A percentile compares a stretch with the other conserved stretches of the same genome.
Evolutionary conservation across 768 basidiomycete species (phyloP).

Genomic region (Lactarius sanguifluus): DNA sequence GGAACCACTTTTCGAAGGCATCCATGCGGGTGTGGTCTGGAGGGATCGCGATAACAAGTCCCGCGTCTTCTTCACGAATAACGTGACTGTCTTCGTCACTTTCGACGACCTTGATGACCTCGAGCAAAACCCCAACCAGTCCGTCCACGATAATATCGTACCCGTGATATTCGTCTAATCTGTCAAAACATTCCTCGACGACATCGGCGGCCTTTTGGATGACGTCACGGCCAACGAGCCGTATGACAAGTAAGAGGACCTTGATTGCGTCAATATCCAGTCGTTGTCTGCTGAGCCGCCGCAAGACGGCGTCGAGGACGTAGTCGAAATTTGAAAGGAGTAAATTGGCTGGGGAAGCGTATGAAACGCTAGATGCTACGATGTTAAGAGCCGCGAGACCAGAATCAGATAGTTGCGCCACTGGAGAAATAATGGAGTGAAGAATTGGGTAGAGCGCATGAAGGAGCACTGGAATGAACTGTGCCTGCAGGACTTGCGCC

Average conservation of each 20-base stretch:
- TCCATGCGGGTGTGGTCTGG: conserved; percentile 43
- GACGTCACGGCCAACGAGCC: conserved; percentile 82
- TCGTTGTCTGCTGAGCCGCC: conserved; percentile 75
- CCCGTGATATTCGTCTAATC: conserved; percentile 93
- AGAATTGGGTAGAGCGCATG: conserved; percentile 83
- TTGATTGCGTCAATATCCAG: conserved; percentile 87
- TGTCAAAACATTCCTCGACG: conserved; percentile 96
- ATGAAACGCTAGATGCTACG: conserved; percentile 73
- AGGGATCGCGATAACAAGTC: conserved; percentile 2
- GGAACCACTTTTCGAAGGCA: conserved; percentile 66
- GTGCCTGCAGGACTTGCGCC: conserved; percentile 68
- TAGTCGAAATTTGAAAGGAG: conserved; percentile 96
- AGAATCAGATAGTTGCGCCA: conserved; percentile 66
- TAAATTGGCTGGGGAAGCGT: conserved; percentile 86
- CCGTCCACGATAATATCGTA: conserved; percentile 86
- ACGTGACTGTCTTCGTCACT: conserved; percentile 44
- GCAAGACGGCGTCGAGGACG: conserved; percentile 85
- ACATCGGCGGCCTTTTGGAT: conserved; percentile 90
- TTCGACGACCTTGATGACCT: conserved; percentile 80
- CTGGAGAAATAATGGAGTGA: conserved; percentile 76
- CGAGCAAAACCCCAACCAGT: conserved; percentile 80
- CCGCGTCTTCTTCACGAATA: conserved; percentile 24
- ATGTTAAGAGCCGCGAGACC: conserved; percentile 70
- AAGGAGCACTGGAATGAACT: conserved; percentile 73
- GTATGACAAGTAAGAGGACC: conserved; percentile 81